Evolutionary conservation across 345 rosid genomes (phyloP).

Genomic region (Kandelia obovata): DNA sequence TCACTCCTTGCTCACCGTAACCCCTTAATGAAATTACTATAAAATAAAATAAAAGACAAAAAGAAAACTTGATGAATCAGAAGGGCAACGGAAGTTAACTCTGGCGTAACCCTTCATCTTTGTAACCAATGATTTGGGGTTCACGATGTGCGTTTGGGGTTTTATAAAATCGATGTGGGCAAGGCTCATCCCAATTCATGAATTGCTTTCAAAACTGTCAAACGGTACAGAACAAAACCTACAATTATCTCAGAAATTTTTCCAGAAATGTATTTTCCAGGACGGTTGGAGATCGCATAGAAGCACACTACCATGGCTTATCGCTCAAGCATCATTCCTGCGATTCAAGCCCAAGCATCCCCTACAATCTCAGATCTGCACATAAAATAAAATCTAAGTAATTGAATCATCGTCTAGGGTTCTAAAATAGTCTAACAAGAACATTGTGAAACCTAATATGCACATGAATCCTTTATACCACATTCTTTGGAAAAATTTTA

Average conservation of each 20-base stretch:
- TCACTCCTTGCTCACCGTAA: too few relatives aligned
- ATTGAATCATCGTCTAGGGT: background rate
- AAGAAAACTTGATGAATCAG: too few relatives aligned
- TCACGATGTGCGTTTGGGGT: too few relatives aligned
- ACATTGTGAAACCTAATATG: background rate
- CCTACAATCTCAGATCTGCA: conserved; percentile 4
- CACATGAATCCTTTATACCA: too few relatives aligned
- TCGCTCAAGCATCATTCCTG: conserved; percentile 29
- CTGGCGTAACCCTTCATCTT: too few relatives aligned
- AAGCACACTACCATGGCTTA: background rate
- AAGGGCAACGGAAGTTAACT: too few relatives aligned
- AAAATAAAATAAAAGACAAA: too few relatives aligned
- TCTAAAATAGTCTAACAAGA: background rate
- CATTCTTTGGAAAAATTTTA: too few relatives aligned
- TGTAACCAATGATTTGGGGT: too few relatives aligned
- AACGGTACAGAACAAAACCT: conserved; percentile 8
- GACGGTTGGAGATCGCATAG: background rate
- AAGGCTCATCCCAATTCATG: conserved; percentile 8
- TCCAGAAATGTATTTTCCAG: background rate
- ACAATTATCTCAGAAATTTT: conserved; percentile 14
- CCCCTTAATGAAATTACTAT: too few relatives aligned
- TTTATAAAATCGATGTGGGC: background rate
- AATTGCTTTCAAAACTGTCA: conserved; percentile 9
- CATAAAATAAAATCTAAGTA: background rate
- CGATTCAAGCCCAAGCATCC: conserved; percentile 31